Conservation (phyloP, 169 alveolate species). For the Perkinsus marinus region DNA sequence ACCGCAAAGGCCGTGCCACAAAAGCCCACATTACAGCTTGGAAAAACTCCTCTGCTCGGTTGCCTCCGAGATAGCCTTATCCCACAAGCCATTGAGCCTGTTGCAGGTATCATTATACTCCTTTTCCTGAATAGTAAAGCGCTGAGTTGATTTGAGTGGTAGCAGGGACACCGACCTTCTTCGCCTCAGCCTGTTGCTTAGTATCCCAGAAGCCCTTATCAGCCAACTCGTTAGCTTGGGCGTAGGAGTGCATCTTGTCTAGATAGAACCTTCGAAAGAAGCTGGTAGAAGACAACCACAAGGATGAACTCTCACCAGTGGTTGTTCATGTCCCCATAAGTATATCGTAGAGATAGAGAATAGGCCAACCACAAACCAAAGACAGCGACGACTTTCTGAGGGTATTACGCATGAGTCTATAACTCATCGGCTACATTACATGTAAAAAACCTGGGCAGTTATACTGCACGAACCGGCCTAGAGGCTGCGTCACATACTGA, state of each 20-base stretch:
- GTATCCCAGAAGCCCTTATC: not conserved
- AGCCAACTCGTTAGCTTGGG: not conserved
- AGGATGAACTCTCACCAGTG: no score
- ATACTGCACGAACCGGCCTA: not conserved
- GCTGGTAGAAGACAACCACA: no score
- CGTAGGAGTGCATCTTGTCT: not conserved
- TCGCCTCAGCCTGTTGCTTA: not conserved
- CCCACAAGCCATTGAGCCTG: not conserved
- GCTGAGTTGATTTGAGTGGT: no score
- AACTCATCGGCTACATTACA: not conserved
- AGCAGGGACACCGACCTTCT: not conserved
- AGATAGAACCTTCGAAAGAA: not conserved
- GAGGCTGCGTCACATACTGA: not conserved
- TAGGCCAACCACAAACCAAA: not conserved
- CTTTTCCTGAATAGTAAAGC: not conserved
- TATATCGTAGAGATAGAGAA: not conserved
- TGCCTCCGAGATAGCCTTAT: not conserved
- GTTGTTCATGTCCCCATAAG: not conserved
- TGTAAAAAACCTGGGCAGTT: not conserved
- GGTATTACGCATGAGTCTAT: not conserved
- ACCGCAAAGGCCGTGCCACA: no score
- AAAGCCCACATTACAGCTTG: not conserved
- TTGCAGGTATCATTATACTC: not conserved
- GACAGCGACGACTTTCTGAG: not conserved
- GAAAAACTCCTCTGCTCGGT: not conserved